Percentiles rank a stretch among this genome's conserved stretches.
Conservation (phyloP, 225 moss, liverwort and hornwort species). For the Pseudisothecium myosuroides region DNA sequence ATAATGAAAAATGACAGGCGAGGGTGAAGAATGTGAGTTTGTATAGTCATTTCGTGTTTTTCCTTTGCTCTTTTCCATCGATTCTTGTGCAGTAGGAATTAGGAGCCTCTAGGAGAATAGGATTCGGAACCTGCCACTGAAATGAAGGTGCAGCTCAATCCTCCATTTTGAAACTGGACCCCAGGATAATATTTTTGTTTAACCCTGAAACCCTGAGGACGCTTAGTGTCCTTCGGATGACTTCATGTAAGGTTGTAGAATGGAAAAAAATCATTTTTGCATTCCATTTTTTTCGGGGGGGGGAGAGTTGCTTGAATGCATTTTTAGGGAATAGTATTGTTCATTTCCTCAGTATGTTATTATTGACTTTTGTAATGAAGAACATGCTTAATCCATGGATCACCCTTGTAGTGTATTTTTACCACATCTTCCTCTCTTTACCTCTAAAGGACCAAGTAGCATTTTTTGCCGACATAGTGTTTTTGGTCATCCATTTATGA, state of each 20-base stretch:
- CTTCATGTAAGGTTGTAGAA: neutral
- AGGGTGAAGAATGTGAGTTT: neutral
- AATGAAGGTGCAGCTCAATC: neutral
- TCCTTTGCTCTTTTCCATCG: neutral
- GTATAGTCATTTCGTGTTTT: neutral
- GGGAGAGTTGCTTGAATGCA: neutral
- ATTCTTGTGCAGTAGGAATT: neutral
- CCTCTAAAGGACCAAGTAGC: too few relatives aligned
- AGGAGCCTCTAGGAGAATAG: neutral
- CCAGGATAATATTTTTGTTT: neutral
- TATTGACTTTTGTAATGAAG: neutral
- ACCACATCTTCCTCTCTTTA: fast-evolving
- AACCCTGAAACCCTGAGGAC: neutral
- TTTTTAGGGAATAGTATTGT: neutral
- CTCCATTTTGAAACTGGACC: neutral
- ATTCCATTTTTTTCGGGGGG: neutral
- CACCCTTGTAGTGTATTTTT: neutral
- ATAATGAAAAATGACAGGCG: neutral
- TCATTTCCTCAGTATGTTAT: neutral
- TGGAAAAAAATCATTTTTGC: neutral
- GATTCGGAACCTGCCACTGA: neutral
- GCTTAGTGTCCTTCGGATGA: neutral
- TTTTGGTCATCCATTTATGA: too few relatives aligned
- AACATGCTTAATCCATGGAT: neutral
- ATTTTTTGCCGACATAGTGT: too few relatives aligned